Conservation (phyloP, 2,329 filamentous ascomycete genomes). For the Xylariaceae sp. region DNA sequence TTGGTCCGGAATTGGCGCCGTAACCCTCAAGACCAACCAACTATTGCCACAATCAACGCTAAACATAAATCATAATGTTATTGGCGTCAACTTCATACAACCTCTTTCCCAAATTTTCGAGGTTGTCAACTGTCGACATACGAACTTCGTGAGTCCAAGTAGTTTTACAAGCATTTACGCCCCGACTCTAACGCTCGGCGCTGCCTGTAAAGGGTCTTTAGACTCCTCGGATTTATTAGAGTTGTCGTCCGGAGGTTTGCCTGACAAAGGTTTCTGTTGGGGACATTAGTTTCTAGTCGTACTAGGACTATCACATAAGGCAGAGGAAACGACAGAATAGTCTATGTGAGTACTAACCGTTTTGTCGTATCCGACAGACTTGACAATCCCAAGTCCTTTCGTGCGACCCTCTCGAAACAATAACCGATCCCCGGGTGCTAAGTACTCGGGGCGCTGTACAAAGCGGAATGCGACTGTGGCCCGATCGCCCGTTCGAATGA, state of each 20-base stretch:
- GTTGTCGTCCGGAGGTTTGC: slow-evolving; percentile 14
- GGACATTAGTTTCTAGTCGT: no score
- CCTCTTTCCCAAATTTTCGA: neutral
- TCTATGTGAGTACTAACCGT: no score
- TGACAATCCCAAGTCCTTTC: slow-evolving; percentile 93
- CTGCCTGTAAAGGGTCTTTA: slow-evolving; percentile 14
- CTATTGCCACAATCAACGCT: no score
- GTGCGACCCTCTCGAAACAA: slow-evolving; percentile 93
- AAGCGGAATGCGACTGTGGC: slow-evolving; percentile 93
- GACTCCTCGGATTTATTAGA: slow-evolving; percentile 9
- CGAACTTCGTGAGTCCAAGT: neutral
- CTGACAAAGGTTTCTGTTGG: slow-evolving; percentile 30
- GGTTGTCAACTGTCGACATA: no score
- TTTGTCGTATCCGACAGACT: slow-evolving; percentile 80
- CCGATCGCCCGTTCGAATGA: slow-evolving; percentile 91
- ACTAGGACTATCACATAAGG: no score
- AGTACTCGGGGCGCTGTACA: slow-evolving; percentile 88
- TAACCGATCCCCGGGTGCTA: slow-evolving; percentile 83
- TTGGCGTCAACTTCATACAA: neutral
- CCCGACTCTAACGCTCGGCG: slow-evolving; percentile 20
- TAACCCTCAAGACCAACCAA: no score
- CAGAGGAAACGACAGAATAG: no score
- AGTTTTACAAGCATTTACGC: slow-evolving; percentile 7
- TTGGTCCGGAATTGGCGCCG: no score
- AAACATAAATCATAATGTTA: neutral